These are phyloP conservation scores for Alternaria triticimaculans DNA, from an alignment of 2,329 filamentous ascomycete genomes.

Conservation along the genomic window DNA sequence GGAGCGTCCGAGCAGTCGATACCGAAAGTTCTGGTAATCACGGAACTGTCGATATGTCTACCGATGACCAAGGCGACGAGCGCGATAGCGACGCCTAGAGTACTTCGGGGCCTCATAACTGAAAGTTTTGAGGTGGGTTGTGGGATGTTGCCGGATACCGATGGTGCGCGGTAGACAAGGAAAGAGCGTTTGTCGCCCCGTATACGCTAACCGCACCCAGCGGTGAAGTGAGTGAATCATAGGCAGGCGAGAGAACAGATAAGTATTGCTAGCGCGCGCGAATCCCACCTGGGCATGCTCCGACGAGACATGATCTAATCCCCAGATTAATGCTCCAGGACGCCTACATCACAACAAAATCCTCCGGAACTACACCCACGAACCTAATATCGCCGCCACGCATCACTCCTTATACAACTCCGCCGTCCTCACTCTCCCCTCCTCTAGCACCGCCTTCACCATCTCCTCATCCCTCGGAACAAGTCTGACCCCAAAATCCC, in stretches of 20 bases:
- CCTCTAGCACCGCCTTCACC: slow-evolving; percentile 51
- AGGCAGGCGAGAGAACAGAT: too few species aligned
- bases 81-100: neutral
- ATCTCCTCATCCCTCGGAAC: slow-evolving; percentile 52
- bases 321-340: too few species aligned
- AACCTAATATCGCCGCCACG: neutral
- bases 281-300: too few species aligned
- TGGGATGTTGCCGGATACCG: fast-evolving
- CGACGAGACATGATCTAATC: too few species aligned
- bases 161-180: too few species aligned
- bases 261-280: too few species aligned
- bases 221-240: too few species aligned
- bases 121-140: too few species aligned
- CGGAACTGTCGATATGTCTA: neutral
- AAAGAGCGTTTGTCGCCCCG: too few species aligned
- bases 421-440: slow-evolving; percentile 55
- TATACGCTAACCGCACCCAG: too few species aligned
- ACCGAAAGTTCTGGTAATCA: neutral
- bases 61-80: neutral
- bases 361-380: neutral
- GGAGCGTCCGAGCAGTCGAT: neutral
- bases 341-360: neutral
- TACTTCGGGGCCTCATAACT: neutral
- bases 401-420: slow-evolving; percentile 53
- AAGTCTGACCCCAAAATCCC: slow-evolving; percentile 65